Evolutionary conservation across 768 basidiomycete species (phyloP).

Genomic region (Plicaturopsis crispa): DNA sequence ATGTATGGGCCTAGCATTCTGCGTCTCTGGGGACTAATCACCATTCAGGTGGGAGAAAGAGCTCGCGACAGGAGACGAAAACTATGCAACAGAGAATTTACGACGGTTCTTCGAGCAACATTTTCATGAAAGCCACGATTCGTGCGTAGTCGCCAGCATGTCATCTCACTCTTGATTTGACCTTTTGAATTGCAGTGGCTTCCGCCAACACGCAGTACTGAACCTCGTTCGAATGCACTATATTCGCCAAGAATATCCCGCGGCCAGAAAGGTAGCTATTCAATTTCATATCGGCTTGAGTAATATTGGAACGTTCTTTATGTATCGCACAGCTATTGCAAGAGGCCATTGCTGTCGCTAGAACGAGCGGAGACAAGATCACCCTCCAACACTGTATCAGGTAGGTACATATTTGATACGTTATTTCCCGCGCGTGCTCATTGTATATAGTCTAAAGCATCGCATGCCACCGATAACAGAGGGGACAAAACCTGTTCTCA

Average conservation of each 20-base stretch:
- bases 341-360: conserved; percentile 74
- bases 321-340: conserved; percentile 49
- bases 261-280: conserved; percentile 52
- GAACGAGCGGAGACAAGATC: conserved; percentile 61
- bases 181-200: conserved; percentile 44
- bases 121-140: conserved; percentile 75
- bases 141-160: conserved; percentile 37
- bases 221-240: conserved; percentile 78
- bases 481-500: conserved; percentile 43
- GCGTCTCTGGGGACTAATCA: conserved; percentile 1
- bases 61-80: conserved; percentile 60
- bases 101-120: conserved; percentile 80
- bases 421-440: conserved; percentile 1
- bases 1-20: conserved; percentile 3
- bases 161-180: conserved; percentile 2
- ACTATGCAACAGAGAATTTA: conserved; percentile 60
- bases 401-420: conserved; percentile 24
- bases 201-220: conserved; percentile 75
- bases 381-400: conserved; percentile 78
- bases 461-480: conserved; percentile 52
- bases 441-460: conserved; percentile 50
- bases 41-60: conserved; percentile 62
- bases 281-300: neutral
- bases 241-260: conserved; percentile 55
- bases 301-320: neutral